Percentiles rank a stretch among this genome's conserved stretches.
These are phyloP conservation scores for Podaxis mareebaensis DNA, from an alignment of 768 basidiomycete genomes.

Conservation along the genomic window DNA sequence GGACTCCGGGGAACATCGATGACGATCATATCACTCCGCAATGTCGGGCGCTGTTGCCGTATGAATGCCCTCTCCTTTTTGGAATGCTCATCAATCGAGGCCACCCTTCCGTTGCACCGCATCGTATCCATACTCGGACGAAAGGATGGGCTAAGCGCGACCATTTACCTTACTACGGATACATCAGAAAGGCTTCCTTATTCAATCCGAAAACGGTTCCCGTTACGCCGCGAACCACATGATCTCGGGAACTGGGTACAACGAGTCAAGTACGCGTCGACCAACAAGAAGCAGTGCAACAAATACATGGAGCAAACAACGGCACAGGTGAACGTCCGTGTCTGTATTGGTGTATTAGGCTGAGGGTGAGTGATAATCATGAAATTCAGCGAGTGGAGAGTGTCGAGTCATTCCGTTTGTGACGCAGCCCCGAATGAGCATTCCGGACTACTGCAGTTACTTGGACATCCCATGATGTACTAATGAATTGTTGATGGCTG, in stretches of 20 bases:
- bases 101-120: conserved; percentile 7
- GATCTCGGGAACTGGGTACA: conserved; percentile 5
- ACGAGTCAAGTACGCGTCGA: conserved; percentile 6
- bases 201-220: neutral
- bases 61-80: neutral
- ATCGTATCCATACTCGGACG: conserved; percentile 3
- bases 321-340: neutral
- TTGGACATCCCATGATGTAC: conserved; percentile 14
- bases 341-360: neutral
- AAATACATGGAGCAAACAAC: conserved; percentile 13
- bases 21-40: neutral
- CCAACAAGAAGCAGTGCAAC: conserved; percentile 13
- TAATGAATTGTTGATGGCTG: conserved; percentile 20
- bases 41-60: conserved; percentile 1
- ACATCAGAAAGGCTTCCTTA: conserved; percentile 10
- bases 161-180: conserved; percentile 14
- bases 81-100: neutral
- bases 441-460: neutral
- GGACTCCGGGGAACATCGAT: neutral
- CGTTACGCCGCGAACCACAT: neutral
- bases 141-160: neutral
- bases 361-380: neutral
- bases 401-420: conserved; percentile 33
- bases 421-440: conserved; percentile 6
- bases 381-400: neutral